Conservation (phyloP, 306 rosid species). For the Crotalaria pallida region DNA sequence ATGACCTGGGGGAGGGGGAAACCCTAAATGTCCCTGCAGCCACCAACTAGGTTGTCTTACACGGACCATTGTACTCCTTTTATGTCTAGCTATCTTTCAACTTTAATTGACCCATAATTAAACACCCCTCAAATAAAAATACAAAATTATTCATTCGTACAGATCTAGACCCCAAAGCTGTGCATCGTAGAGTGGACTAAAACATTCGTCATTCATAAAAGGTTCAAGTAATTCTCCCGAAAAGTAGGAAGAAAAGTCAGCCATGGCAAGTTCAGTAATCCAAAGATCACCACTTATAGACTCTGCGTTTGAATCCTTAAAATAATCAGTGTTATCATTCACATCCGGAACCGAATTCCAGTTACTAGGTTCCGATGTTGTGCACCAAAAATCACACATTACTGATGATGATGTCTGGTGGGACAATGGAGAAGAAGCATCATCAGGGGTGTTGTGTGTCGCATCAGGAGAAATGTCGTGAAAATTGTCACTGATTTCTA, state of each 20-base stretch:
- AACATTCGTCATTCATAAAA: neutral
- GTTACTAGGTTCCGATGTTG: neutral
- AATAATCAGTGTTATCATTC: neutral
- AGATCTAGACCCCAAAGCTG: neutral
- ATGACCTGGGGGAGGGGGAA: too few species aligned
- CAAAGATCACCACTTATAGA: neutral
- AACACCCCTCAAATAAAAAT: neutral
- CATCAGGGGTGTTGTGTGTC: neutral
- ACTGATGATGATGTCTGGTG: neutral
- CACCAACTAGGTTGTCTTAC: too few species aligned
- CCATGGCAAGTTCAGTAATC: neutral
- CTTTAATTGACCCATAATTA: too few species aligned
- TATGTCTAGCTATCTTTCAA: too few species aligned
- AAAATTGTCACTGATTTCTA: neutral
- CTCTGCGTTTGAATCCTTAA: neutral
- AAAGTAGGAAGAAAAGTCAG: conserved; percentile 13
- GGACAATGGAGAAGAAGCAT: neutral
- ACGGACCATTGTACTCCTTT: too few species aligned
- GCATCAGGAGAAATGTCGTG: neutral
- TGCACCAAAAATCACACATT: neutral
- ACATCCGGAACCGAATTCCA: neutral
- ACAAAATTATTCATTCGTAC: neutral
- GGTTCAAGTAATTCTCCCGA: neutral
- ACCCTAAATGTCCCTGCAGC: too few species aligned
- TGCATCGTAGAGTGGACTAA: neutral